Conservation (phyloP, 2,329 filamentous ascomycete species). For the Pseudopithomyces chartarum region DNA sequence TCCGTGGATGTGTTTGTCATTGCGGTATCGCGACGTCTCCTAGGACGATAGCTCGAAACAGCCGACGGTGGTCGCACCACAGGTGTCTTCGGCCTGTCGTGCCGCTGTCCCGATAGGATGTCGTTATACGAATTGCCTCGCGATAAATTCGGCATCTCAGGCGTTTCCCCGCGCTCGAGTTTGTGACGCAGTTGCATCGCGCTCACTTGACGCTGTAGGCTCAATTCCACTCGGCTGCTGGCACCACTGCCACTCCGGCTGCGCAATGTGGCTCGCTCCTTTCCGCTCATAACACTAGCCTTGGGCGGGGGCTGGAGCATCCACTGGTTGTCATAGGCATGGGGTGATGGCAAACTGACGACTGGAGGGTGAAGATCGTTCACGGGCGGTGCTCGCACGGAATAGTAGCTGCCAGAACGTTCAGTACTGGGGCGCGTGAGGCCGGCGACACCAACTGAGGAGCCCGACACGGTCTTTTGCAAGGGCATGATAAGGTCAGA, state of each 20-base stretch:
- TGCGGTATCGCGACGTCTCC: slow-evolving; percentile 35
- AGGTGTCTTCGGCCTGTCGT: slow-evolving; percentile 38
- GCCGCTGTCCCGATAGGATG: slow-evolving; percentile 28
- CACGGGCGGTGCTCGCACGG: slow-evolving; percentile 67
- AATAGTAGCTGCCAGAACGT: slow-evolving; percentile 43
- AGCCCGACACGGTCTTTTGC: slow-evolving; percentile 30
- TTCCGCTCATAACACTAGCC: slow-evolving; percentile 89
- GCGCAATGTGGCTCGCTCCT: slow-evolving; percentile 67
- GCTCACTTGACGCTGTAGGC: slow-evolving; percentile 47
- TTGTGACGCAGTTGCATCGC: slow-evolving; percentile 43
- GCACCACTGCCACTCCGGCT: slow-evolving; percentile 59
- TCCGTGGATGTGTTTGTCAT: slow-evolving; percentile 28
- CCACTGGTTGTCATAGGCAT: slow-evolving; percentile 77
- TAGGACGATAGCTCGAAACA: slow-evolving; percentile 30
- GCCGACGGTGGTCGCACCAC: slow-evolving; percentile 35
- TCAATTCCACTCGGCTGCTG: slow-evolving; percentile 47
- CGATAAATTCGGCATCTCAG: slow-evolving; percentile 41
- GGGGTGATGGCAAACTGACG: slow-evolving; percentile 73
- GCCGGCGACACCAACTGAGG: slow-evolving; percentile 37
- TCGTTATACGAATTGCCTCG: slow-evolving; percentile 42
- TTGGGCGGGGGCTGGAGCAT: slow-evolving; percentile 93
- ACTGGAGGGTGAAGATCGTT: slow-evolving; percentile 88
- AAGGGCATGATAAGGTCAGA: slow-evolving; percentile 52
- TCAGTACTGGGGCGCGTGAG: slow-evolving; percentile 36
- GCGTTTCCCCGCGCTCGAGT: slow-evolving; percentile 41